These are phyloP conservation scores for Backusella liffmaniae DNA, from an alignment of 192 early-diverging fungal genomes.

Conservation along the genomic window DNA sequence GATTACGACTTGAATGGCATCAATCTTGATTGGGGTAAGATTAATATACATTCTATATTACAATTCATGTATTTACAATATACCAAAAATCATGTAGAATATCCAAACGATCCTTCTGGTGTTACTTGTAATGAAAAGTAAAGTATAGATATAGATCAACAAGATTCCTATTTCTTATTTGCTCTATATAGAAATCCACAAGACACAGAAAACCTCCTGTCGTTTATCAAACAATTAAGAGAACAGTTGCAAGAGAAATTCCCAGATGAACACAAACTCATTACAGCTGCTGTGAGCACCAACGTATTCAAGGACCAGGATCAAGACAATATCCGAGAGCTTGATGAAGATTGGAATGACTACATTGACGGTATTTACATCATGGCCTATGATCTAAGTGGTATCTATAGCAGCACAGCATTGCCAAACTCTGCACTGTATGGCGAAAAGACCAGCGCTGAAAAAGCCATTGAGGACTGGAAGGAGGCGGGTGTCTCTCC, in stretches of 20 bases:
- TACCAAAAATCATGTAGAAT: slow-evolving; percentile 12
- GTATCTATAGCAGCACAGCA: slow-evolving; percentile 25
- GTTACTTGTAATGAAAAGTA: slow-evolving; percentile 35
- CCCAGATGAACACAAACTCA: slow-evolving; percentile 24
- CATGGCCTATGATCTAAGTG: slow-evolving; percentile 34
- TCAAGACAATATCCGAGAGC: slow-evolving; percentile 14
- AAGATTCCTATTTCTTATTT: not conserved
- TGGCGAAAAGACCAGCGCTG: slow-evolving; percentile 9
- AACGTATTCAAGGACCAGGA: slow-evolving; percentile 31
- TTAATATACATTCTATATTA: too few relatives aligned
- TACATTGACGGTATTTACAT: slow-evolving; percentile 25
- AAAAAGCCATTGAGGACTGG: slow-evolving; percentile 21
- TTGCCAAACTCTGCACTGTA: slow-evolving; percentile 28
- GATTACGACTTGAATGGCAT: slow-evolving; percentile 55
- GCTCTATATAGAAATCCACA: slow-evolving; percentile 13
- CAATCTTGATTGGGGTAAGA: slow-evolving; percentile 61
- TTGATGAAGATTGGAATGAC: slow-evolving; percentile 16
- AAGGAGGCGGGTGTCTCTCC: slow-evolving; percentile 36
- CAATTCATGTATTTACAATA: too few relatives aligned
- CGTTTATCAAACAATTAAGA: slow-evolving; percentile 39
- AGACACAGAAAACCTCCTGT: slow-evolving; percentile 44
- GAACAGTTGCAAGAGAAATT: slow-evolving; percentile 16
- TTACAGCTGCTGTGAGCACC: slow-evolving; percentile 41
- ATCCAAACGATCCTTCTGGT: slow-evolving; percentile 33
- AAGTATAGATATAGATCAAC: not conserved